Percentiles rank a stretch among this genome's conserved stretches.
Evolutionary conservation across 2,329 filamentous ascomycete genomes (phyloP).

Genomic region (Fusarium sp.): DNA sequence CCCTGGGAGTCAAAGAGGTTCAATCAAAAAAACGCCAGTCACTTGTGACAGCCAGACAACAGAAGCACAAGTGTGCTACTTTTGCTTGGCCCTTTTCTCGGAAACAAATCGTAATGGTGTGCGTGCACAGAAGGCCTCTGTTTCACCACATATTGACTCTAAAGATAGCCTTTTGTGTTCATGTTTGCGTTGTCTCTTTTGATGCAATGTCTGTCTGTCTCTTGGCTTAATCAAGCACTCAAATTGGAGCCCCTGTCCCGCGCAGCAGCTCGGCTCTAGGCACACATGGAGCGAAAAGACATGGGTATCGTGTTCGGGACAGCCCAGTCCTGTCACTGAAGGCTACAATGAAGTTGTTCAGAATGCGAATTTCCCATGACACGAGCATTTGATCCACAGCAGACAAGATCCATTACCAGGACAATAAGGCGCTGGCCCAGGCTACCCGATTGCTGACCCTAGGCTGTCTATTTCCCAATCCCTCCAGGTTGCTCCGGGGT

Average conservation of each 20-base stretch:
- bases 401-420: constrained; percentile 4
- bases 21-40: constrained; percentile 7
- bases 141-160: constrained; percentile 39
- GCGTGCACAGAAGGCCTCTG: constrained; percentile 14
- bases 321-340: background rate
- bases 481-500: constrained; percentile 25
- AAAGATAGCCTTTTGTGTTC: constrained; percentile 34
- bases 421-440: constrained; percentile 11
- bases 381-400: constrained; percentile 27
- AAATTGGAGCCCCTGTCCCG: constrained; percentile 27
- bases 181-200: constrained; percentile 10
- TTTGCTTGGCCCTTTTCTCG: background rate
- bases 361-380: constrained; percentile 29
- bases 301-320: constrained; percentile 27
- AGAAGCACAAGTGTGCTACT: background rate
- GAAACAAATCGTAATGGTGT: constrained; percentile 18
- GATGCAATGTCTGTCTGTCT: background rate
- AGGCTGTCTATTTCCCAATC: constrained; percentile 22
- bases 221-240: constrained; percentile 13
- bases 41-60: constrained; percentile 19
- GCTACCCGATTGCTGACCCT: constrained; percentile 21
- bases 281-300: background rate
- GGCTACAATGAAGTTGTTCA: constrained; percentile 12
- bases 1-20: constrained; percentile 2
- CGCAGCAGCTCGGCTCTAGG: constrained; percentile 16